phyloP scores from a whole-genome alignment of 768 basidiomycete genomes.

The Leucocoprinus birnbaumii region DNA sequence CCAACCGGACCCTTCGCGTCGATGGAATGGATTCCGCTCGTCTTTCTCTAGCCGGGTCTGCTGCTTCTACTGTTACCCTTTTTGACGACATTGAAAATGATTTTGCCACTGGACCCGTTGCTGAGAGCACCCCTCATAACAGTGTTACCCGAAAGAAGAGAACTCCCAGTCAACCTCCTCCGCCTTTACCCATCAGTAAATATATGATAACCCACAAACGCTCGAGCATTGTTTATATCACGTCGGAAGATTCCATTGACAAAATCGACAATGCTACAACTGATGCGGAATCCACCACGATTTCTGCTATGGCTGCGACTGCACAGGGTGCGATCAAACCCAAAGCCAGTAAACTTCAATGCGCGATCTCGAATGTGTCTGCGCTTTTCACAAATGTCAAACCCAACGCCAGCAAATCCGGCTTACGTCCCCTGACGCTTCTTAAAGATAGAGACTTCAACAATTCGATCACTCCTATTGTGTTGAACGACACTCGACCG shows the following conservation, averaged over 20 bases:
- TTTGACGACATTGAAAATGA: conserved; percentile 53
- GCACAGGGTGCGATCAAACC: conserved; percentile 49
- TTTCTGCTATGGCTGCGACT: conserved; percentile 35
- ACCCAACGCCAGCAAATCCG: conserved; percentile 37
- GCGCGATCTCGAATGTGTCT: conserved; percentile 33
- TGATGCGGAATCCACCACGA: conserved; percentile 19
- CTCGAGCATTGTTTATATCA: conserved; percentile 65
- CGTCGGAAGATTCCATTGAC: conserved; percentile 45
- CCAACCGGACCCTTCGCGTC: conserved; percentile 43
- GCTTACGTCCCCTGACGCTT: conserved; percentile 60
- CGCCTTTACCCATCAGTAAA: conserved; percentile 26
- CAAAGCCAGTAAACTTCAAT: conserved; percentile 45
- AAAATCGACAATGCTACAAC: conserved; percentile 16
- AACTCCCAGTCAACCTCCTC: conserved; percentile 27
- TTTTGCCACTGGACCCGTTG: conserved; percentile 43
- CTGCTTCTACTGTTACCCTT: conserved; percentile 58
- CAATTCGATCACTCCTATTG: conserved; percentile 20
- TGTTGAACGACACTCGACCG: conserved; percentile 38
- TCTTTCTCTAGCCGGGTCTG: conserved; percentile 49
- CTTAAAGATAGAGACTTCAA: conserved; percentile 52
- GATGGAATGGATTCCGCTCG: conserved; percentile 50
- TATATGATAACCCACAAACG: conserved; percentile 29
- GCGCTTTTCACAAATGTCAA: conserved; percentile 25
- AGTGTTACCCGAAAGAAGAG: conserved; percentile 34
- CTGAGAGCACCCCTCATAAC: conserved; percentile 66